Evolutionary conservation across 805 yeast genomes (phyloP).

Genomic region (Kregervanrija fluxuum): DNA sequence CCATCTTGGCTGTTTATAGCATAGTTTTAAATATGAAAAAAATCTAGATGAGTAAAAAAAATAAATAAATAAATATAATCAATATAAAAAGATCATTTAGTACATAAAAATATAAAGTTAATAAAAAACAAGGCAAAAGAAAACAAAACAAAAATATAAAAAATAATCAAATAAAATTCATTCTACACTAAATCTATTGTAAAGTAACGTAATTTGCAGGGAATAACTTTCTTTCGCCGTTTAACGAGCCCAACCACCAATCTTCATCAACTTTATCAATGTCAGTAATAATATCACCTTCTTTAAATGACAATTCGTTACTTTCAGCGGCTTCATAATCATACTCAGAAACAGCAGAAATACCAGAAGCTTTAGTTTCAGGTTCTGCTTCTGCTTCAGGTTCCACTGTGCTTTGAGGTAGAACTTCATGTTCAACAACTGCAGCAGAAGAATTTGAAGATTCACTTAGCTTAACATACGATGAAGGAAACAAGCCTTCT

Average conservation of each 20-base stretch:
- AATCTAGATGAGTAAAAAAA: background rate
- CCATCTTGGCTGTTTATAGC: too few species aligned
- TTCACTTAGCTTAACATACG: slow-evolving; percentile 39
- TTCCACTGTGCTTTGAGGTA: slow-evolving; percentile 11
- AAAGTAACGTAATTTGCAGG: slow-evolving; percentile 79
- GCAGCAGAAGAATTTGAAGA: slow-evolving; percentile 13
- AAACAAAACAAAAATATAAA: background rate
- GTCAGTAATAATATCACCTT: slow-evolving; percentile 74
- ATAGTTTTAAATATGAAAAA: too few species aligned
- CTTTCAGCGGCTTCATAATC: slow-evolving; percentile 90
- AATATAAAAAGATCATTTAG: background rate
- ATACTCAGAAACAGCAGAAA: slow-evolving; percentile 58
- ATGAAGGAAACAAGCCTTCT: slow-evolving; percentile 49
- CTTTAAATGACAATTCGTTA: slow-evolving; percentile 79
- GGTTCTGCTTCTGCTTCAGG: slow-evolving; percentile 19
- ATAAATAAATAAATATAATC: background rate
- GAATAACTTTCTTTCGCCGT: slow-evolving; percentile 78
- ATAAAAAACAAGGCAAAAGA: background rate
- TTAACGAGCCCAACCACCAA: slow-evolving; percentile 91
- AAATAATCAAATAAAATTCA: background rate
- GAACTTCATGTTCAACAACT: slow-evolving; percentile 10
- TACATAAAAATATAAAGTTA: background rate
- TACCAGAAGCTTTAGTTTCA: slow-evolving; percentile 20
- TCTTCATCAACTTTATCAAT: slow-evolving; percentile 89
- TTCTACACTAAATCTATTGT: slow-evolving; percentile 4